Evolutionary conservation across 768 basidiomycete genomes (phyloP).

Genomic region (Multifurca ochricompacta): DNA sequence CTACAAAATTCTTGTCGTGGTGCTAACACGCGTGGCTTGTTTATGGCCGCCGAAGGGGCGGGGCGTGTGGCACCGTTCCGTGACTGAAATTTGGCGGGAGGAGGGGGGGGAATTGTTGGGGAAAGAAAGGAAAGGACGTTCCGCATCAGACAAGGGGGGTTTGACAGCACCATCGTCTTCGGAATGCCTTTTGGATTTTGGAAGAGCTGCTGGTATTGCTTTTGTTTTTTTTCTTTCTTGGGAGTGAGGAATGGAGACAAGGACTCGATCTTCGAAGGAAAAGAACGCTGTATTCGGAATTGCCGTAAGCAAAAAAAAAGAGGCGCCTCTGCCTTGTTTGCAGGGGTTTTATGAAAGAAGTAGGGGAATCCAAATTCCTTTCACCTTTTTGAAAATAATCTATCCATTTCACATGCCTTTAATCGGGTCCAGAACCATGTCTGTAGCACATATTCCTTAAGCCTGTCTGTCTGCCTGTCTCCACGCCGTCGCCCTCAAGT

Average conservation of each 20-base stretch:
- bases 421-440: background rate
- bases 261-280: background rate
- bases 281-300: constrained; percentile 6
- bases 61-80: too few relatives aligned
- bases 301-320: background rate
- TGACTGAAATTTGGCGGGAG: too few relatives aligned
- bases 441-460: background rate
- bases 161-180: background rate
- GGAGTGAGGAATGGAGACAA: constrained; percentile 13
- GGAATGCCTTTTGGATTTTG: background rate
- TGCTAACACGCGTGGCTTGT: too few relatives aligned
- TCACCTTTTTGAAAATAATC: background rate
- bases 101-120: too few relatives aligned
- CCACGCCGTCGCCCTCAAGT: background rate
- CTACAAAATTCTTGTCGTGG: background rate
- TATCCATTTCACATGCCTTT: background rate
- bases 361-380: background rate
- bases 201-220: too few relatives aligned
- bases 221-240: too few relatives aligned
- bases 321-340: background rate
- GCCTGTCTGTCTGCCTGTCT: background rate
- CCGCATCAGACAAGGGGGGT: background rate
- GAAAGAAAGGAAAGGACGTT: background rate
- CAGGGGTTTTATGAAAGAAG: background rate
- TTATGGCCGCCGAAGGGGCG: too few relatives aligned